These are phyloP conservation scores for Suillus placidus DNA, from an alignment of 768 basidiomycete genomes.

Conservation along the genomic window DNA sequence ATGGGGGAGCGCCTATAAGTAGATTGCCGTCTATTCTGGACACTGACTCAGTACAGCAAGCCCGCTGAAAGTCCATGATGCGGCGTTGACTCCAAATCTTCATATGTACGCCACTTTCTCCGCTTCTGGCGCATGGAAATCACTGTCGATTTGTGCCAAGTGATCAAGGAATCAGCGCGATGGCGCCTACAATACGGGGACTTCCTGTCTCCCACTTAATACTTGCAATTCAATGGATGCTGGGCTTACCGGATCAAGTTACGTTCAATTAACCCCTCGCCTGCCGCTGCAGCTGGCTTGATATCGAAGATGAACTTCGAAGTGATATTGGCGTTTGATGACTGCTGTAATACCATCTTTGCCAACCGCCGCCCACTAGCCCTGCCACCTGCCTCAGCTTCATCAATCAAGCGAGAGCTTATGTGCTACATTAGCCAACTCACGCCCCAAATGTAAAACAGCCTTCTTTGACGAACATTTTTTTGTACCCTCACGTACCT, in stretches of 20 bases:
- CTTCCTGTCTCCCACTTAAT: background rate
- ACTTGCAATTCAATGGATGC: background rate
- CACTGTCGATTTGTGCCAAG: background rate
- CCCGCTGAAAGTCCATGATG: conserved; percentile 10
- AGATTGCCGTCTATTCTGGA: conserved; percentile 4
- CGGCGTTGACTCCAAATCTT: background rate
- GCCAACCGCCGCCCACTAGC: conserved; percentile 1
- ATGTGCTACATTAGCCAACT: conserved; percentile 3
- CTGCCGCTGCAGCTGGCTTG: background rate
- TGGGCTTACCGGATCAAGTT: conserved; percentile 5
- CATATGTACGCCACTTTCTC: conserved; percentile 2
- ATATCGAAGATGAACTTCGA: conserved; percentile 8
- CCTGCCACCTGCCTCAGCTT: conserved; percentile 2
- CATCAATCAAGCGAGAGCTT: conserved; percentile 8
- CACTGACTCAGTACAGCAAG: background rate
- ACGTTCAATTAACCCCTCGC: background rate
- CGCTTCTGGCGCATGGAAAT: conserved; percentile 3
- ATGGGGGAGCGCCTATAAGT: background rate
- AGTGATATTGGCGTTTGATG: conserved; percentile 1
- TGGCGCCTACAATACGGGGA: conserved; percentile 3
- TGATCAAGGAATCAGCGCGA: conserved; percentile 1
- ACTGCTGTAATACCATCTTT: background rate
- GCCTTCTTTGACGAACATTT: conserved; percentile 1
- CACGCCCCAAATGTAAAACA: conserved; percentile 7
- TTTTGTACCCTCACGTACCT: conserved; percentile 5